Evolutionary conservation across 2,329 filamentous ascomycete species (phyloP).

Genomic region (Didymella arachidicola): DNA sequence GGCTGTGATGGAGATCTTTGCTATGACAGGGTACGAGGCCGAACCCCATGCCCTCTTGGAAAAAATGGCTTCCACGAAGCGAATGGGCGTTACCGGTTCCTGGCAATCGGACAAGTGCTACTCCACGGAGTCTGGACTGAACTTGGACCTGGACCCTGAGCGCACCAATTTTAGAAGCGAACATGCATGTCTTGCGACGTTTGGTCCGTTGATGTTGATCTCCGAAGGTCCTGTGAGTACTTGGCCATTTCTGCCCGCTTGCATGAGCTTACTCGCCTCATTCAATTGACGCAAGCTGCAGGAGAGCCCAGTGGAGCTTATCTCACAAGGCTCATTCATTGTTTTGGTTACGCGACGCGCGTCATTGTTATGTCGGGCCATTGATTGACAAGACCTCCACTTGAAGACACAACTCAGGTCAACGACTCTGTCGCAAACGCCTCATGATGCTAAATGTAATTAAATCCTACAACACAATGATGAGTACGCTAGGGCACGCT

Average conservation of each 20-base stretch:
- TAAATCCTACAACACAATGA: neutral
- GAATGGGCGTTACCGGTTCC: slow-evolving; percentile 18
- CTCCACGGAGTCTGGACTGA: slow-evolving; percentile 12
- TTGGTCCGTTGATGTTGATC: neutral
- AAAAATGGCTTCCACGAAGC: slow-evolving; percentile 7
- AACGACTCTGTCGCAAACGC: neutral
- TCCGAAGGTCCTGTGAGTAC: neutral
- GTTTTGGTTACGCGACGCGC: slow-evolving; percentile 4
- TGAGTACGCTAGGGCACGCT: slow-evolving; percentile 1
- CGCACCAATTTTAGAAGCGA: slow-evolving; percentile 11
- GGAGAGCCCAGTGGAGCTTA: neutral
- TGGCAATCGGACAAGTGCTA: slow-evolving; percentile 21
- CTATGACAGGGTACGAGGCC: slow-evolving; percentile 2
- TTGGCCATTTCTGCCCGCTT: neutral
- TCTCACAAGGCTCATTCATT: neutral
- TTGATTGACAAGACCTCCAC: neutral
- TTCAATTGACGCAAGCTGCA: slow-evolving; percentile 5
- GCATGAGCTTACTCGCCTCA: slow-evolving; percentile 2
- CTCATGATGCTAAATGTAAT: neutral
- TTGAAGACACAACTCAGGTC: neutral
- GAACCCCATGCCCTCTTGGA: neutral
- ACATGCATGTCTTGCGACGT: slow-evolving; percentile 1
- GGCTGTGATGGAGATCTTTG: slow-evolving; percentile 31
- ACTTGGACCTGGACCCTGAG: slow-evolving; percentile 15
- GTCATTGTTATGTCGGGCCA: neutral